A percentile compares a stretch with the other conserved stretches of the same genome.
phyloP scores from a whole-genome alignment of 208 protist species.

The Trypanosomatidae sp. region DNA sequence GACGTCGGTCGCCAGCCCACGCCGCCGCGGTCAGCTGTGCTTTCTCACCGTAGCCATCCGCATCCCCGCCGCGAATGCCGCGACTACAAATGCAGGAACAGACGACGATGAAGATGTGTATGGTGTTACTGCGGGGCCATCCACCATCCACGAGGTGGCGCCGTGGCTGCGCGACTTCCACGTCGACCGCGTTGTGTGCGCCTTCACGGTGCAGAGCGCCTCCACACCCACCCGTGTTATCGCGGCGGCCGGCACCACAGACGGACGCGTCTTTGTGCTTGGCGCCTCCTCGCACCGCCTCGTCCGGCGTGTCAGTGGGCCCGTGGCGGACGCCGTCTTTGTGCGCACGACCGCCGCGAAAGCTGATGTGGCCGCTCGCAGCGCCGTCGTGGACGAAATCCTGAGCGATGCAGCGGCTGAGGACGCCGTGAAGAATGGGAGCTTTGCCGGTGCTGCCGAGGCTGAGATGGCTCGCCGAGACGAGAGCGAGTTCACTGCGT shows the following conservation, averaged over 20 bases:
- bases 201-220: slow-evolving; percentile 49
- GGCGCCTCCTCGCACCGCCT: slow-evolving; percentile 19
- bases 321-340: slow-evolving; percentile 72
- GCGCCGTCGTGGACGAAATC: slow-evolving; percentile 31
- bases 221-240: slow-evolving; percentile 26
- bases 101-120: too few relatives aligned
- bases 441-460: slow-evolving; percentile 6
- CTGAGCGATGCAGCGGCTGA: slow-evolving; percentile 21
- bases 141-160: slow-evolving; percentile 19
- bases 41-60: too few relatives aligned
- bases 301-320: slow-evolving; percentile 54
- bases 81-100: too few relatives aligned
- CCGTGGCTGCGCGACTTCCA: slow-evolving; percentile 38
- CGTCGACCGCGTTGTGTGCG: slow-evolving; percentile 41
- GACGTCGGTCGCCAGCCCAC: too few relatives aligned
- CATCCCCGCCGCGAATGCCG: too few relatives aligned
- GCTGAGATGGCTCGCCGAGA: slow-evolving; percentile 8
- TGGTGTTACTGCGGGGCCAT: slow-evolving; percentile 11
- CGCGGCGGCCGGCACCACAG: slow-evolving; percentile 60
- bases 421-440: slow-evolving; percentile 13
- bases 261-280: slow-evolving; percentile 60
- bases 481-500: slow-evolving; percentile 19
- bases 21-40: too few relatives aligned
- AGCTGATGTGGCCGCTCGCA: slow-evolving; percentile 11
- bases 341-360: slow-evolving; percentile 27